A percentile compares a stretch with the other conserved stretches of the same genome.
Evolutionary conservation across 345 rosid species (phyloP).

Genomic region (Acer yangbiense): DNA sequence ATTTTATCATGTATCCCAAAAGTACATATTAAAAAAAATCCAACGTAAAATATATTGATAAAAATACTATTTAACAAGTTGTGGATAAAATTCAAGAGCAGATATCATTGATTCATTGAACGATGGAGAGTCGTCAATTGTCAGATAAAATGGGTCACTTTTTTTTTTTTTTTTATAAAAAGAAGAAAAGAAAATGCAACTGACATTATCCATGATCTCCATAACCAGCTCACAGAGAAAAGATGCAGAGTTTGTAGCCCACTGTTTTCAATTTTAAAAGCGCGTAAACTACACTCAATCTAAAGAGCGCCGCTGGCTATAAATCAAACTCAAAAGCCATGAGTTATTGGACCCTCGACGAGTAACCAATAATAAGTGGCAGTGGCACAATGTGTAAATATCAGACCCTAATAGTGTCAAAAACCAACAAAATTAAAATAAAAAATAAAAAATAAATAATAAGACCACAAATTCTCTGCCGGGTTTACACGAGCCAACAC

Average conservation of each 20-base stretch:
- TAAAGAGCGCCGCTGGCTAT: background rate
- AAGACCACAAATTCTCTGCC: constrained; percentile 22
- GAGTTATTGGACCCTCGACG: constrained; percentile 24
- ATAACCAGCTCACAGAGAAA: background rate
- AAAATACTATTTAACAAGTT: too few species aligned
- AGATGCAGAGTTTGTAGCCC: background rate
- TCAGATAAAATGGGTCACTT: too few species aligned
- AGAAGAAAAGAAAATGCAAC: background rate
- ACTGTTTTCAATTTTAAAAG: background rate
- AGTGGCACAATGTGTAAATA: constrained; percentile 25
- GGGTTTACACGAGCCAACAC: constrained; percentile 41
- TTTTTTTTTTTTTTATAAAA: too few species aligned
- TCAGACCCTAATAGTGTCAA: background rate
- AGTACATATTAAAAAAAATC: too few species aligned
- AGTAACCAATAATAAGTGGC: constrained; percentile 1
- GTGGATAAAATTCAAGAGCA: too few species aligned
- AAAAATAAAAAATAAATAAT: background rate
- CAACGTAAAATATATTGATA: too few species aligned
- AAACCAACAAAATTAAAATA: background rate
- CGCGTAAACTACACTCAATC: background rate
- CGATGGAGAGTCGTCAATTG: background rate
- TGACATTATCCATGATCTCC: background rate
- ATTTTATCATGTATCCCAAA: too few species aligned
- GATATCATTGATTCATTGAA: background rate
- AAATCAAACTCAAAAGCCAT: background rate